phyloP scores from a whole-genome alignment of 352 stramenopile genomes.

The Globisporangium paroecandrum region DNA sequence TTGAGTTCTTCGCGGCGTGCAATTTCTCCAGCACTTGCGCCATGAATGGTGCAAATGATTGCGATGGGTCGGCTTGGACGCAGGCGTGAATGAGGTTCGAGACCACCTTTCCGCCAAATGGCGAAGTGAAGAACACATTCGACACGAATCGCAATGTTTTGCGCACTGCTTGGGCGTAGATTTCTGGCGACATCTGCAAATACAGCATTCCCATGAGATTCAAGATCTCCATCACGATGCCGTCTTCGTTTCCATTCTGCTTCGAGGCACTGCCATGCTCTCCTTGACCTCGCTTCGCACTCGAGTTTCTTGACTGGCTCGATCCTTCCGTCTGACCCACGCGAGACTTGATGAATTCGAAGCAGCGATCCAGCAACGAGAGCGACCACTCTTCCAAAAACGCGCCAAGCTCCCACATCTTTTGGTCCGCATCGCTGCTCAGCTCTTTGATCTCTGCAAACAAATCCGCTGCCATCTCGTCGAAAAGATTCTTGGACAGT shows the following conservation, averaged over 20 bases:
- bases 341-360: constrained; percentile 62
- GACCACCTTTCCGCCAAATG: constrained; percentile 60
- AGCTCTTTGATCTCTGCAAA: constrained; percentile 36
- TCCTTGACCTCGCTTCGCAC: constrained; percentile 16
- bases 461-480: constrained; percentile 38
- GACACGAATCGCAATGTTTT: constrained; percentile 56
- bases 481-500: constrained; percentile 33
- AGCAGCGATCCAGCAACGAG: constrained; percentile 53
- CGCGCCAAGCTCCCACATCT: constrained; percentile 54
- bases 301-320: constrained; percentile 16
- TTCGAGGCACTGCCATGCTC: constrained; percentile 19
- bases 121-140: constrained; percentile 58
- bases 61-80: constrained; percentile 37
- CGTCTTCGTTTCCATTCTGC: constrained; percentile 35
- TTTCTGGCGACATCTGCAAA: constrained; percentile 52
- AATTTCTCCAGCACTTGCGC: constrained; percentile 48
- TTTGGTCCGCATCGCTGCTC: constrained; percentile 35
- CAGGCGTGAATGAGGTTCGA: constrained; percentile 50
- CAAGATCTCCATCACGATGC: constrained; percentile 51
- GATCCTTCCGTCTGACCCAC: constrained; percentile 33
- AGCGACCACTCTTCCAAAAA: constrained; percentile 70
- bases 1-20: constrained; percentile 27
- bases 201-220: constrained; percentile 64
- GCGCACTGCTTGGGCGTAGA: constrained; percentile 50
- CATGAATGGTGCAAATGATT: constrained; percentile 42